Conservation (phyloP, 1,284 basidiomycete genomes). For the Filobasidium uniguttulatum region DNA sequence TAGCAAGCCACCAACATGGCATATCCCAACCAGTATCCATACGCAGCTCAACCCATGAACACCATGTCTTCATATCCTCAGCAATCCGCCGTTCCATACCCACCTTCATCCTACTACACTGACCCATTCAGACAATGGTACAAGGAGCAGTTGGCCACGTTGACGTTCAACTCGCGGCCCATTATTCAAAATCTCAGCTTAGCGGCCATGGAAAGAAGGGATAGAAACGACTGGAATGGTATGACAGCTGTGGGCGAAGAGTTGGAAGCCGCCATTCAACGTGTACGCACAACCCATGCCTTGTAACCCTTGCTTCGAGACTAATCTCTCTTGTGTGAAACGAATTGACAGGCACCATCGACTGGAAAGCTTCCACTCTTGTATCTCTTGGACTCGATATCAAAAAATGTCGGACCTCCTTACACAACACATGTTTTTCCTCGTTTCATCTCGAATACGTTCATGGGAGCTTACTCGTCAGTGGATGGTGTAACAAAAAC, state of each 20-base stretch:
- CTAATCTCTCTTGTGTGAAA: background rate
- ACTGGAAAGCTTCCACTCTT: constrained; percentile 85
- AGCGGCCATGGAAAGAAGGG: constrained; percentile 61
- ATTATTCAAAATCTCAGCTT: constrained; percentile 92
- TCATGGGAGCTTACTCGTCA: constrained; percentile 66
- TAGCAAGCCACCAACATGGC: too few relatives aligned
- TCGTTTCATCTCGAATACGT: constrained; percentile 55
- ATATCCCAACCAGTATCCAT: background rate
- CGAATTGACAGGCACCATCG: constrained; percentile 65
- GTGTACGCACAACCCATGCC: constrained; percentile 31
- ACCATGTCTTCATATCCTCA: background rate
- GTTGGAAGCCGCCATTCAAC: constrained; percentile 70
- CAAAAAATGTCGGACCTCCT: constrained; percentile 81
- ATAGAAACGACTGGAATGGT: constrained; percentile 49
- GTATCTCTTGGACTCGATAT: constrained; percentile 91
- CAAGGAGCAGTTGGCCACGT: constrained; percentile 46
- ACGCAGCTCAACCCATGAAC: background rate
- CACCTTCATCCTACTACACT: background rate
- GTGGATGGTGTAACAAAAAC: constrained; percentile 69
- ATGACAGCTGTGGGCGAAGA: constrained; percentile 74
- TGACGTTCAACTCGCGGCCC: constrained; percentile 90
- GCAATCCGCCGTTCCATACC: background rate
- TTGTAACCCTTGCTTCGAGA: background rate
- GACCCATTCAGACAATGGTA: constrained; percentile 7
- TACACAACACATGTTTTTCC: constrained; percentile 69